Evolutionary conservation across 345 rosid species (phyloP), one percentile per base, ranked within the genome.

Genomic region (Psidium guajava): DNA sequence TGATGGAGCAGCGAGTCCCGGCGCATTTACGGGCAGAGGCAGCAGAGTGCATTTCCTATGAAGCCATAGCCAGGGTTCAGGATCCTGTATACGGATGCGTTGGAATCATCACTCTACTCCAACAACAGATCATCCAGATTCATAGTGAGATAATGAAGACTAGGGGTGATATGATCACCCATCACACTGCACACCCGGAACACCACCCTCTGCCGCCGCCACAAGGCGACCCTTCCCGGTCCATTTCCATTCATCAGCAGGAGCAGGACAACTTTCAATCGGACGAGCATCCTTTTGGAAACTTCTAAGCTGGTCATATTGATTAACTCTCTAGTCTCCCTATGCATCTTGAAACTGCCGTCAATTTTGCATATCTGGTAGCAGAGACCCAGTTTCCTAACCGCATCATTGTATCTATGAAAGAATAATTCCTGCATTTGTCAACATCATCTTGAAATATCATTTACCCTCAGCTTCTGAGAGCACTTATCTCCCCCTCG

Each of bases 41-140:
- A 12, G 89, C 89, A 55, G 90, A 87, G 24, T 82, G 85, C 85
- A 85, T 87, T 86, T 83, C 84, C 0, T 42, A 53, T 13, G 89
- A 87, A 75, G 90, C 90, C 54, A 15, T 28, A 73, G 54, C 58
- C 50, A 77, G 90, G 6, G 64, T 85, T 15, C n/a, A 52, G 77
- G 88, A 86, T 82, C 89, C 86, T 0, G 88, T 84, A n/a, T 87
- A 87, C 53, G 88, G 88, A 24, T 83, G 88, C 85, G 89, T 75
- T 52, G 74, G 86, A 7, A 51, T 83, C 47, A 84, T 86, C 4
- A 69, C 82, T 59, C 92, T 83, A 54, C 55, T 87, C 11, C 91
- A 87, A 32, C 85, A 85, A 61, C 86, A 88, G 64, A 89, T 85
- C 16, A 82, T 20, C 12, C 86, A 88, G 40, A 22, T 15, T 55